Conservation (phyloP, 2,329 filamentous ascomycete genomes). For the Ascochyta fabae region DNA sequence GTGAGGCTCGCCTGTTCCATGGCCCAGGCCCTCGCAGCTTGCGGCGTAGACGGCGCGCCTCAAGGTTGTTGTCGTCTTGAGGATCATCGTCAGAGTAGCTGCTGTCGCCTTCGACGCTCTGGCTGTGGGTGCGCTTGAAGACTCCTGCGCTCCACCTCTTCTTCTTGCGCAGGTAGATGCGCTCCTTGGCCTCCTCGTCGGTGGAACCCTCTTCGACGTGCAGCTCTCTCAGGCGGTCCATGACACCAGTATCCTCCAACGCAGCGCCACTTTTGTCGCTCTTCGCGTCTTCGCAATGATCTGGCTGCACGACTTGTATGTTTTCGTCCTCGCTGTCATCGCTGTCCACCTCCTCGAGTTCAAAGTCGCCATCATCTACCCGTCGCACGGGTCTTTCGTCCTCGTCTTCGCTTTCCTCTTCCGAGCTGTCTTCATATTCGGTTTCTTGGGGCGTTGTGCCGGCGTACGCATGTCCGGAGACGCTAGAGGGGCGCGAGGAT, state of each 20-base stretch:
- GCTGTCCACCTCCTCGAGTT: slow-evolving; percentile 53
- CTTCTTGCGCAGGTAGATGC: slow-evolving; percentile 46
- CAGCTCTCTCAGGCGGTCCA: slow-evolving; percentile 44
- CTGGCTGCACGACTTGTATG: slow-evolving; percentile 53
- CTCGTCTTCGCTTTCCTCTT: slow-evolving; percentile 40
- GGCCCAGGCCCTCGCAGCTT: slow-evolving; percentile 49
- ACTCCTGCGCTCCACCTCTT: slow-evolving; percentile 51
- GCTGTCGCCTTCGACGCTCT: slow-evolving; percentile 54
- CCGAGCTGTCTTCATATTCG: slow-evolving; percentile 33
- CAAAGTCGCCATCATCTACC: slow-evolving; percentile 45
- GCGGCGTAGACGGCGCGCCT: slow-evolving; percentile 52
- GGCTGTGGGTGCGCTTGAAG: slow-evolving; percentile 56
- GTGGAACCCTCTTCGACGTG: slow-evolving; percentile 44
- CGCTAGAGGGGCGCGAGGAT: slow-evolving; percentile 48
- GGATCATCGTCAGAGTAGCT: slow-evolving; percentile 52
- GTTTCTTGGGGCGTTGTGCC: slow-evolving; percentile 41
- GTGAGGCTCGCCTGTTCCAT: slow-evolving; percentile 43
- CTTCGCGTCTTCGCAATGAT: slow-evolving; percentile 53
- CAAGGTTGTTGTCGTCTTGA: slow-evolving; percentile 48
- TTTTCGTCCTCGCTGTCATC: slow-evolving; percentile 50
- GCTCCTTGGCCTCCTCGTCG: slow-evolving; percentile 41
- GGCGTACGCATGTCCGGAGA: slow-evolving; percentile 42
- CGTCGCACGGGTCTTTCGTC: slow-evolving; percentile 31
- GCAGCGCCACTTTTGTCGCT: slow-evolving; percentile 41
- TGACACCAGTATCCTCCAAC: slow-evolving; percentile 40